These are phyloP conservation scores for Prosopis cineraria DNA, from an alignment of 306 rosid genomes.

Conservation along the genomic window DNA sequence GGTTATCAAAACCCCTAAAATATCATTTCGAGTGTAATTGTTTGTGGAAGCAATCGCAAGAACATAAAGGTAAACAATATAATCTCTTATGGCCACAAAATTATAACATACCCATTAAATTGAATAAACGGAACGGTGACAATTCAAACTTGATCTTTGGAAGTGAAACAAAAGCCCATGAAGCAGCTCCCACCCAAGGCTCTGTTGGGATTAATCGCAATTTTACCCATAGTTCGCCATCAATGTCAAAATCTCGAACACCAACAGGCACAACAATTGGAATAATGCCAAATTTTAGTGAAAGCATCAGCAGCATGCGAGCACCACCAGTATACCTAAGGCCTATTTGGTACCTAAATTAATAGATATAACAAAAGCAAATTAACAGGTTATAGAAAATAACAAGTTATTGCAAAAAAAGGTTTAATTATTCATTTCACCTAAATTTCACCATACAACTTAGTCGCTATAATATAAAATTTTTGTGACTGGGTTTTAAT, in stretches of 20 bases:
- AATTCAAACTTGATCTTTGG: slow-evolving; percentile 96
- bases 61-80: neutral
- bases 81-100: slow-evolving; percentile 11
- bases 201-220: slow-evolving; percentile 80
- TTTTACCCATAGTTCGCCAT: slow-evolving; percentile 99
- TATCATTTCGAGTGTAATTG: slow-evolving; percentile 1
- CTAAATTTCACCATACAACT: neutral
- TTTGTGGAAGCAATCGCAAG: slow-evolving; percentile 12
- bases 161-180: slow-evolving; percentile 98
- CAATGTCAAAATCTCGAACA: slow-evolving; percentile 95
- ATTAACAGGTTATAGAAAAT: slow-evolving; percentile 19
- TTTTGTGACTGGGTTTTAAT: neutral
- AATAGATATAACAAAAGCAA: slow-evolving; percentile 23
- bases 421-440: neutral
- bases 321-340: slow-evolving; percentile 98
- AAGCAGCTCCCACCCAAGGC: slow-evolving; percentile 98
- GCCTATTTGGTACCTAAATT: slow-evolving; percentile 93
- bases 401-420: neutral
- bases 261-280: slow-evolving; percentile 92
- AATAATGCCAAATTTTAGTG: slow-evolving; percentile 85
- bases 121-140: slow-evolving; percentile 95
- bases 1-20: slow-evolving; percentile 6
- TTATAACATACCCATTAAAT: slow-evolving; percentile 81
- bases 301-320: slow-evolving; percentile 88
- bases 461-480: neutral